Percentiles rank a stretch among this genome's conserved stretches.
These are phyloP conservation scores for Coriolopsis trogii DNA, from an alignment of 1,284 basidiomycete species.

Conservation along the genomic window DNA sequence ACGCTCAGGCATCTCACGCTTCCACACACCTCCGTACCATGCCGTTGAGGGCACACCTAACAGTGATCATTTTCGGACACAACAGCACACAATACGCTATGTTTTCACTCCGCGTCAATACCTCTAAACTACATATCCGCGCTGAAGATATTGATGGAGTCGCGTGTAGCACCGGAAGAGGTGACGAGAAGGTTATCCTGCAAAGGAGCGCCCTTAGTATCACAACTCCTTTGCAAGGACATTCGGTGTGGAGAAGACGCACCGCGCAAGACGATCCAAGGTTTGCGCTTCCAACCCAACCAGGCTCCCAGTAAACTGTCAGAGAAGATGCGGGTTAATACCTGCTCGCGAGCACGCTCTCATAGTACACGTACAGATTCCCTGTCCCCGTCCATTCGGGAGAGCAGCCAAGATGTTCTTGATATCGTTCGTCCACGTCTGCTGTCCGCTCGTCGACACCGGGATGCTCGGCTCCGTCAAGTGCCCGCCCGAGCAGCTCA, in stretches of 20 bases:
- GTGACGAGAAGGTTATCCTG: constrained; percentile 40
- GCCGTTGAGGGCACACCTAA: no score
- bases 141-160: constrained; percentile 38
- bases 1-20: no score
- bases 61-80: no score
- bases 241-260: constrained; percentile 27
- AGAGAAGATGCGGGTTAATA: no score
- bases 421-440: constrained; percentile 56
- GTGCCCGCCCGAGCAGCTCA: constrained; percentile 46
- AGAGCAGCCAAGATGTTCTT: constrained; percentile 47
- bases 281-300: constrained; percentile 61
- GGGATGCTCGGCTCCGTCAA: constrained; percentile 54
- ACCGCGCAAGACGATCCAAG: constrained; percentile 59
- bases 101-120: not conserved
- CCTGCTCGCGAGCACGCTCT: constrained; percentile 66
- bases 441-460: constrained; percentile 54
- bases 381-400: constrained; percentile 48
- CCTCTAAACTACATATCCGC: constrained; percentile 19
- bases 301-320: constrained; percentile 63
- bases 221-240: not conserved
- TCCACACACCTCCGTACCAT: no score
- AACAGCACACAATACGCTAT: no score
- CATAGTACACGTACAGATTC: constrained; percentile 30
- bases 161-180: constrained; percentile 33
- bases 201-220: not conserved